Evolutionary conservation across 371 early-diverging fungal species (phyloP).

Genomic region (Homolaphlyctis polyrhiza): DNA sequence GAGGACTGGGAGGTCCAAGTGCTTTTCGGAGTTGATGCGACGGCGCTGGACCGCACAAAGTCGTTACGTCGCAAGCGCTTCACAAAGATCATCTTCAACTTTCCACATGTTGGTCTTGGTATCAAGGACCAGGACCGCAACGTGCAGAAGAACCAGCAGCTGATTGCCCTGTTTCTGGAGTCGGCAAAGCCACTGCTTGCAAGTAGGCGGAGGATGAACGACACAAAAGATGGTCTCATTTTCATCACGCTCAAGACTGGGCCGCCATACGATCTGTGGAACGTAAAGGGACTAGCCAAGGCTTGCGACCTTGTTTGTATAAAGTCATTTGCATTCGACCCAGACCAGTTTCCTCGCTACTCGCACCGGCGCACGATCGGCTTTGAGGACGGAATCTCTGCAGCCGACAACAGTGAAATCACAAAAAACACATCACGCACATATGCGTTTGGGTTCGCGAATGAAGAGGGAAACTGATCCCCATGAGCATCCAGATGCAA

Average conservation of each 20-base stretch:
- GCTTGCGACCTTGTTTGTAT: conserved; percentile 29
- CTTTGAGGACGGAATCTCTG: conserved; percentile 74
- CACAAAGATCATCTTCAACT: conserved; percentile 88
- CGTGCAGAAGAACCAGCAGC: conserved; percentile 72
- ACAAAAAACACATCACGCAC: conserved; percentile 1
- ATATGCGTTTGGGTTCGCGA: background rate
- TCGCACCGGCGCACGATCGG: conserved; percentile 92
- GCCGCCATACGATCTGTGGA: conserved; percentile 85
- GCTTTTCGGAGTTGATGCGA: conserved; percentile 77
- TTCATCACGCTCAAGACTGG: conserved; percentile 77
- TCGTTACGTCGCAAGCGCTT: conserved; percentile 56
- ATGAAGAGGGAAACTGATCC: no score
- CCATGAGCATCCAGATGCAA: background rate
- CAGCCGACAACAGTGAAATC: conserved; percentile 69
- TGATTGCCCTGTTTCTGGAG: conserved; percentile 66
- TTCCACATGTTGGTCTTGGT: conserved; percentile 90
- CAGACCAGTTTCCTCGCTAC: conserved; percentile 77
- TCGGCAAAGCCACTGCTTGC: conserved; percentile 54
- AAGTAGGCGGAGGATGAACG: background rate
- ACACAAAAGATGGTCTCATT: conserved; percentile 1
- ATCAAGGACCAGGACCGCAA: conserved; percentile 92
- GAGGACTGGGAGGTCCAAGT: conserved; percentile 39
- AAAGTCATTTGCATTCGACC: conserved; percentile 61
- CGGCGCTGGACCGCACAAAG: conserved; percentile 56
- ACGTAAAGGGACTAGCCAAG: conserved; percentile 68